These are phyloP conservation scores for Phytopythium mirpurense DNA, from an alignment of 352 stramenopile genomes.

Conservation along the genomic window DNA sequence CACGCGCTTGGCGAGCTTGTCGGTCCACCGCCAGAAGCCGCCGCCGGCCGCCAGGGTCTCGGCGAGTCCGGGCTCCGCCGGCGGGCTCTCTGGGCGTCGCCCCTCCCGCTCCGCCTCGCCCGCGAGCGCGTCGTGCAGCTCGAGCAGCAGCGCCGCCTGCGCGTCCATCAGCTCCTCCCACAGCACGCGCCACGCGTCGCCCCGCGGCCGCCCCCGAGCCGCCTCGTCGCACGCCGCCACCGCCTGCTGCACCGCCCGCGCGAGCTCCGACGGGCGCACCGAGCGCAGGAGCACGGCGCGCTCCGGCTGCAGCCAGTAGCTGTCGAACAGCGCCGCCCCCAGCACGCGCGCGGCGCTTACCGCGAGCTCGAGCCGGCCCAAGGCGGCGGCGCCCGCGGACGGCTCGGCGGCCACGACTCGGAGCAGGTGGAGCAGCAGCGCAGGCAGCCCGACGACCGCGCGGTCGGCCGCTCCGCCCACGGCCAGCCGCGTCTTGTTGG, in stretches of 20 bases:
- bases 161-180: slow-evolving; percentile 41
- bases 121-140: slow-evolving; percentile 34
- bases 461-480: slow-evolving; percentile 8
- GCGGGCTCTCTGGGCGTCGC: too few species aligned
- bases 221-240: not conserved
- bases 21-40: slow-evolving; percentile 21
- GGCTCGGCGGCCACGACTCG: not conserved
- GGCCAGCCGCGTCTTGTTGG: slow-evolving; percentile 29
- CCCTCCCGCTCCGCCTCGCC: slow-evolving; percentile 10
- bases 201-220: not conserved
- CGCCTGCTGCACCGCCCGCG: slow-evolving; percentile 14
- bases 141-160: slow-evolving; percentile 40
- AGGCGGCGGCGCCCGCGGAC: not conserved
- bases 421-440: slow-evolving; percentile 2
- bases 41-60: slow-evolving; percentile 14
- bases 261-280: slow-evolving; percentile 11
- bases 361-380: slow-evolving; percentile 11
- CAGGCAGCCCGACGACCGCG: slow-evolving; percentile 10
- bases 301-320: slow-evolving; percentile 14
- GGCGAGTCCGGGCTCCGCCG: slow-evolving; percentile 18
- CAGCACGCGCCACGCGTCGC: slow-evolving; percentile 5
- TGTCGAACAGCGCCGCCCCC: slow-evolving; percentile 20
- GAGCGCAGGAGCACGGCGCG: slow-evolving; percentile 9
- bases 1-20: slow-evolving; percentile 42
- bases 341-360: slow-evolving; percentile 14